phyloP scores from a whole-genome alignment of 75 land plant species.

The Pinus albicaulis region DNA sequence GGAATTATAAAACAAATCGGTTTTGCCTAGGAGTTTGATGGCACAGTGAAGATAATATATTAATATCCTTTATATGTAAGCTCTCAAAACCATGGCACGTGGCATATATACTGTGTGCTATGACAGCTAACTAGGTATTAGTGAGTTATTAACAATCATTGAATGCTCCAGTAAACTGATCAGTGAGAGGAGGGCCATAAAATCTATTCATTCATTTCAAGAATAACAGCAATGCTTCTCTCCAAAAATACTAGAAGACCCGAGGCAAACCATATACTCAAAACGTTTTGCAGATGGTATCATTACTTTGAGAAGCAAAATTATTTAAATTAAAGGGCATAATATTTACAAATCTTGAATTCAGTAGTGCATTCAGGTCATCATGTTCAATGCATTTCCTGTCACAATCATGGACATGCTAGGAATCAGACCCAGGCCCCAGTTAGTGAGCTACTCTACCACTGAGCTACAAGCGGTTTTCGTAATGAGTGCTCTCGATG shows the following conservation, averaged over 20 bases:
- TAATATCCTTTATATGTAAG: background rate
- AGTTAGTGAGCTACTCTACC: too few relatives aligned
- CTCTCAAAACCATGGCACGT: background rate
- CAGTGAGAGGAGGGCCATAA: background rate
- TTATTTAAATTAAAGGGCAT: too few relatives aligned
- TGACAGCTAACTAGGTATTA: background rate
- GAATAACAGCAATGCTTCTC: background rate
- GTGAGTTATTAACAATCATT: background rate
- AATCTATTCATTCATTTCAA: background rate
- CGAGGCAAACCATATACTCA: background rate
- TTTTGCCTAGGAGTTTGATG: background rate
- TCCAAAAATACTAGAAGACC: background rate
- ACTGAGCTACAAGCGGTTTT: too few relatives aligned
- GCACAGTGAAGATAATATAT: background rate
- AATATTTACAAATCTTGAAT: too few relatives aligned
- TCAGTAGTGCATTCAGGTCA: background rate
- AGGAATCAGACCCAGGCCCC: too few relatives aligned
- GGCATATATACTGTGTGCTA: background rate
- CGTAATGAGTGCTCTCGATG: too few relatives aligned
- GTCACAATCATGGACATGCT: too few relatives aligned
- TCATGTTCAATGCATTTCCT: background rate
- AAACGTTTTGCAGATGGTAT: background rate
- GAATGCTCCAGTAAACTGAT: background rate
- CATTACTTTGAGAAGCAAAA: background rate
- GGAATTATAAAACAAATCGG: background rate